Evolutionary conservation across 2,329 filamentous ascomycete species (phyloP).

Genomic region (Annulohypoxylon truncatum): DNA sequence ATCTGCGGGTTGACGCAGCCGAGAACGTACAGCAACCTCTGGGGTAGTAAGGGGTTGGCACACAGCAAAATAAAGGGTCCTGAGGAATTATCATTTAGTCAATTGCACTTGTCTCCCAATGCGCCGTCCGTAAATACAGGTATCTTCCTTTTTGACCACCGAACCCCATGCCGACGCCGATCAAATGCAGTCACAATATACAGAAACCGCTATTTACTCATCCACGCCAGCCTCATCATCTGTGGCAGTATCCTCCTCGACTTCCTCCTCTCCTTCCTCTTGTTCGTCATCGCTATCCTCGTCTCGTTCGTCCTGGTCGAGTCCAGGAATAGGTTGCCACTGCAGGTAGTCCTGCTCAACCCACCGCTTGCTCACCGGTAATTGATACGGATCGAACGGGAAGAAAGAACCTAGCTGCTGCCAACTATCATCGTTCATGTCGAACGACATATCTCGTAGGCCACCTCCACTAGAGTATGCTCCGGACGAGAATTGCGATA

Average conservation of each 20-base stretch:
- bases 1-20: neutral
- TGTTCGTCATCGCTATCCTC: slow-evolving; percentile 60
- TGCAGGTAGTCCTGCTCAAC: slow-evolving; percentile 84
- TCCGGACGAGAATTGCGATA: slow-evolving; percentile 75
- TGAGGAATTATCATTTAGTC: slow-evolving; percentile 17
- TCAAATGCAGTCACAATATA: slow-evolving; percentile 39
- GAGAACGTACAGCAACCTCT: neutral
- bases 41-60: neutral
- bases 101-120: neutral
- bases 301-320: slow-evolving; percentile 66
- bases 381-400: slow-evolving; percentile 95
- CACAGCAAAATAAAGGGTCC: neutral
- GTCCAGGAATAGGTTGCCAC: slow-evolving; percentile 80
- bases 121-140: slow-evolving; percentile 37
- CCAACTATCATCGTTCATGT: slow-evolving; percentile 76
- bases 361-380: slow-evolving; percentile 90
- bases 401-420: slow-evolving; percentile 95
- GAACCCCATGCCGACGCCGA: slow-evolving; percentile 36
- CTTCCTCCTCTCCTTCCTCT: slow-evolving; percentile 57
- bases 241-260: slow-evolving; percentile 64
- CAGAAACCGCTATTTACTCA: slow-evolving; percentile 46
- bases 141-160: slow-evolving; percentile 40
- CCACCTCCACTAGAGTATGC: slow-evolving; percentile 67
- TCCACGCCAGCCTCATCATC: slow-evolving; percentile 60
- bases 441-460: slow-evolving; percentile 63